These are phyloP conservation scores for Phoenix roebelenii DNA, from an alignment of 176 grass and related monocot genomes.

Conservation along the genomic window DNA sequence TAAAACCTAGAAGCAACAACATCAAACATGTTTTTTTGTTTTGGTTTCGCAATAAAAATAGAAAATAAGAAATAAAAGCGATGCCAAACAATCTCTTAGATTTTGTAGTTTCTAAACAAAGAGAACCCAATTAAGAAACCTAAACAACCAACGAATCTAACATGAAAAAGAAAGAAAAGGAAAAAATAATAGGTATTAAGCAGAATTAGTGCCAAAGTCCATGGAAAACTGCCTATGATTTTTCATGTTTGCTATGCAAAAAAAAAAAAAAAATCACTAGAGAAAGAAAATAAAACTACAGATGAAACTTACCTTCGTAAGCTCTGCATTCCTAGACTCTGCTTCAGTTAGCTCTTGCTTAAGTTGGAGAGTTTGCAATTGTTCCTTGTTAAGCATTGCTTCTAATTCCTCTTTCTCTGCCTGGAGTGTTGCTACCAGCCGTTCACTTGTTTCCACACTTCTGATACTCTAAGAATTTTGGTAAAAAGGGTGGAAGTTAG, in stretches of 20 bases:
- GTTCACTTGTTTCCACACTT: slow-evolving; percentile 57
- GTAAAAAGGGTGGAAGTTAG: background rate
- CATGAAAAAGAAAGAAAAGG: too few relatives aligned
- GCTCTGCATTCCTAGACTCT: slow-evolving; percentile 65
- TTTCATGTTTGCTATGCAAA: background rate
- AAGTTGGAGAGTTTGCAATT: slow-evolving; percentile 62
- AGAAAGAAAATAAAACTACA: background rate
- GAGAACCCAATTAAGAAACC: too few relatives aligned
- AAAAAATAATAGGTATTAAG: too few relatives aligned
- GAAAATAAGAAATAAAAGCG: too few relatives aligned
- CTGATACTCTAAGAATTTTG: slow-evolving; percentile 48
- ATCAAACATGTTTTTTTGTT: too few relatives aligned
- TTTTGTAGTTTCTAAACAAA: too few relatives aligned
- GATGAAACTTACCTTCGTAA: slow-evolving; percentile 56
- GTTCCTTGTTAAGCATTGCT: slow-evolving; percentile 54
- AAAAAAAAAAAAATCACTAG: slow-evolving; percentile 8
- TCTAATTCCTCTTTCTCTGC: slow-evolving; percentile 88
- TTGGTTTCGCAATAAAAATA: too few relatives aligned
- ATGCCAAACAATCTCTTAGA: too few relatives aligned
- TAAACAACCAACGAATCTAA: too few relatives aligned
- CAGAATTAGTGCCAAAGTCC: too few relatives aligned
- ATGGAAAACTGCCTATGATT: background rate
- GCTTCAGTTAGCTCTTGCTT: slow-evolving; percentile 86
- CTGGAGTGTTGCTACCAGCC: slow-evolving; percentile 51
- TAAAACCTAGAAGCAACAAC: too few relatives aligned